These are phyloP conservation scores for Linnemannia elongata DNA, from an alignment of 192 early-diverging fungal genomes.

Conservation along the genomic window DNA sequence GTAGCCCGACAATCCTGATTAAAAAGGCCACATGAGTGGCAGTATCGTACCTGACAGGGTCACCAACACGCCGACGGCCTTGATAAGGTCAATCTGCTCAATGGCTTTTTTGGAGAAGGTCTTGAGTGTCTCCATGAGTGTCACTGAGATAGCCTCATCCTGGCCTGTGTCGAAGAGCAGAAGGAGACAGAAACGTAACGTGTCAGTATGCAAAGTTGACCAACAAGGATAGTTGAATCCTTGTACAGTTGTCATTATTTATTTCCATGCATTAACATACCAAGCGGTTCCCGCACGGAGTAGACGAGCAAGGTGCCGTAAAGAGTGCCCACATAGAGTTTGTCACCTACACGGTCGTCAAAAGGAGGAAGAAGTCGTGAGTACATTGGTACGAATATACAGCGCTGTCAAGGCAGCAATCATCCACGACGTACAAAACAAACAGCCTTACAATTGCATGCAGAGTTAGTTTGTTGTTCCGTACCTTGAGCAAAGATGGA, in stretches of 20 bases:
- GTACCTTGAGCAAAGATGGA: constrained; percentile 77
- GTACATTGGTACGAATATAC: not conserved
- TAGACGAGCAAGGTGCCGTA: constrained; percentile 79
- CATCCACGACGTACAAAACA: not conserved
- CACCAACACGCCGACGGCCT: constrained; percentile 79
- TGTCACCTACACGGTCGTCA: constrained; percentile 66
- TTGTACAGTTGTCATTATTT: not conserved
- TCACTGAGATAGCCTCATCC: constrained; percentile 67
- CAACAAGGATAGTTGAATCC: not conserved
- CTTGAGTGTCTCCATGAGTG: constrained; percentile 75
- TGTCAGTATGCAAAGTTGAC: not conserved
- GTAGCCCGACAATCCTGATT: not conserved
- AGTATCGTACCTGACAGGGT: constrained; percentile 68
- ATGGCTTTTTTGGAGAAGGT: constrained; percentile 78
- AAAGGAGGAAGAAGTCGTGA: constrained; percentile 27
- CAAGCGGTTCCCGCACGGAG: constrained; percentile 69
- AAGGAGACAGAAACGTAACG: not conserved
- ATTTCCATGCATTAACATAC: constrained; percentile 36
- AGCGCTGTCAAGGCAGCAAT: not conserved
- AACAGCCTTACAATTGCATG: not conserved
- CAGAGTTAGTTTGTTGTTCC: not conserved
- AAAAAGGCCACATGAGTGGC: not conserved
- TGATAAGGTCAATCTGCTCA: constrained; percentile 82
- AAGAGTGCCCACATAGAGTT: constrained; percentile 78
- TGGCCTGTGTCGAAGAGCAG: constrained; percentile 33